Evolutionary conservation across 441 rosid genomes (phyloP), one percentile per base, ranked within the genome.

Genomic region (Omphalea diandra): DNA sequence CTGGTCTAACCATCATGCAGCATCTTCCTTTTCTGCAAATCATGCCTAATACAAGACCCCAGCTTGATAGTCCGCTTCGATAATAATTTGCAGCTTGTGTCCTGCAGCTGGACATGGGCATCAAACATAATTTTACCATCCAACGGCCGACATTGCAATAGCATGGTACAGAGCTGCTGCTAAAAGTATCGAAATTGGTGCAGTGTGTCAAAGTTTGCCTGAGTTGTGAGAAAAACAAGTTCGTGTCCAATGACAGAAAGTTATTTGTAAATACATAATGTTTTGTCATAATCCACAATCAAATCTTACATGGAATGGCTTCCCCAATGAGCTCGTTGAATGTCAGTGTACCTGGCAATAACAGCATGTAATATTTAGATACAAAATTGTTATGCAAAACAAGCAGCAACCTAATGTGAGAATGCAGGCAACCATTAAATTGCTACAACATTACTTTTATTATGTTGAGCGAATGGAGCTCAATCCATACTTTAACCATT

Each of bases 91-190:
- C 29, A 33, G 58, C 65, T 58, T 12, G 29, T 58, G 61, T 47
- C 59, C 40, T 57, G 67, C 55, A 38, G 32, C 68, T 54, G 20
- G 59, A 71, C 68, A 75, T 43, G 50, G 52, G 76, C 67, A 68
- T 56, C 71, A 31, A 20, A 43, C 65, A 15, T 59, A 29, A 11
- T 64, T 55, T 69, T 67, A 50, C 43, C 8, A 59, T 49, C 72
- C 38, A 67, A 58, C 73, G 67, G 80, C 77, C 75, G 62, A 17
- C 73, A 44, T 68, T 76, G 83, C 79, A 40, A 55, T 54, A 44
- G 85, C 84, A 56, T 73, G 63, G 76, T 75, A 63, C 75, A 82
- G 77, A 76, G 80, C 83, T 70, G 75, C 70, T 72, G 74, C 75
- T 24, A 17, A 60, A 24, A 50, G 53, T 66, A 65, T 47, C 65